Evolutionary conservation across 1,139 yeast genomes (phyloP), one percentile per base, ranked within the genome.

Genomic region (Pichia sp.): DNA sequence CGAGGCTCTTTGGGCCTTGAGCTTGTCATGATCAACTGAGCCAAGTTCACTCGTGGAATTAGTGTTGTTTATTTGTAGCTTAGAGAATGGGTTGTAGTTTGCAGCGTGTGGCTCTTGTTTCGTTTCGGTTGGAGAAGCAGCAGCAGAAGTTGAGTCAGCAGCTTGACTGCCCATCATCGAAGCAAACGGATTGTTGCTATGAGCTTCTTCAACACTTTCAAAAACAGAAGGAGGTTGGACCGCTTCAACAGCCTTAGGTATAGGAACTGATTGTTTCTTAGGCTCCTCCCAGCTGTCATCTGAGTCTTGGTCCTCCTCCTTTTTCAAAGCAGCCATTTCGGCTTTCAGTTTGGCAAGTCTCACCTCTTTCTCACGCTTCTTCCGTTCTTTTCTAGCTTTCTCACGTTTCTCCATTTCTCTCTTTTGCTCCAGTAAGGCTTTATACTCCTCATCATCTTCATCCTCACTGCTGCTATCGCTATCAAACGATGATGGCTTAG

Each of bases 1-100:
- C 6, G 84, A 75, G 21, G 75, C 80, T 63, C 89, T 73, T 66
- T 83, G 89, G 2, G 79, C 81, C 48, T 79, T 83, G 6, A 83
- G 79, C 55, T 82, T 81, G 55, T 74, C 72, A 0, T 79, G 71
- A 62, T 82, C 86, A 55, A 79, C 30, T 3, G 23, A 18, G 3
- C 37, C 42, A 3, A 37, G 23, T 2, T 51, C 53, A 23, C 53
- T 30, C 2, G 48, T 44, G 7, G 69, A 66, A 4, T 48, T 26
- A n/a, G 30, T 8, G 12, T 41, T 41, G 18, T 41, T 26, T 4
- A 52, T 49, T 28, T 56, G 60, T 1, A 77, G 74, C 60, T 80
- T 80, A 68, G 82, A 81, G 65, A 82, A 83, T 44, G 82, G 78
- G 52, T 72, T 74, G 34, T 70, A 55, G 47, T 44, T 45, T 9